Percentiles rank a stretch among this genome's conserved stretches.
phyloP scores from a whole-genome alignment of 129 eudicot species.

The Smallanthus sonchifolius region DNA sequence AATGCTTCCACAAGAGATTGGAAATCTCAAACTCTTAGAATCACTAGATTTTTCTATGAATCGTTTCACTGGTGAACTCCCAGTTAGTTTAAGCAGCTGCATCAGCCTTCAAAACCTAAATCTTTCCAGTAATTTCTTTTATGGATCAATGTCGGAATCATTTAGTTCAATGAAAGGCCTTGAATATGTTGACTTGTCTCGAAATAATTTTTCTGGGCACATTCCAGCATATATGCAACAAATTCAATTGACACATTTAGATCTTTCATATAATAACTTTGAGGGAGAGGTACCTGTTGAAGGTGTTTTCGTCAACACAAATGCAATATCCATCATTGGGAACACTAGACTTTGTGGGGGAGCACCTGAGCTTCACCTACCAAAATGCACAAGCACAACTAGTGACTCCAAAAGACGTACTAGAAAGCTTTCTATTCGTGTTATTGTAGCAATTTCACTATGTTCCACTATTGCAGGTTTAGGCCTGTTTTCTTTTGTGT shows the following conservation, averaged over 20 bases:
- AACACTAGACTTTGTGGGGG: conserved; percentile 29
- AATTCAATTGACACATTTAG: not conserved
- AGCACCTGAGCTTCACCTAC: conserved; percentile 1
- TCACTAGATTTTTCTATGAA: conserved; percentile 13
- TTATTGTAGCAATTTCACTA: conserved; percentile 9
- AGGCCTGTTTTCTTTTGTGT: not conserved
- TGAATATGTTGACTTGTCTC: conserved; percentile 8
- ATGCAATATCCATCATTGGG: conserved; percentile 20
- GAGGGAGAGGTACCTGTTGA: conserved; percentile 22
- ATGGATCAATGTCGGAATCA: conserved; percentile 9
- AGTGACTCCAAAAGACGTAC: not conserved
- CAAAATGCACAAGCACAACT: conserved; percentile 11
- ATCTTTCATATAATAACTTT: conserved; percentile 24
- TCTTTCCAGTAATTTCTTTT: conserved; percentile 13
- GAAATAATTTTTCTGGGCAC: conserved; percentile 20
- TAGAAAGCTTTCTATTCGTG: not conserved
- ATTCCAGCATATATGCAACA: conserved; percentile 15
- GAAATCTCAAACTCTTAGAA: not conserved
- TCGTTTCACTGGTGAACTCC: conserved; percentile 10
- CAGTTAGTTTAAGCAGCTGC: too few relatives aligned
- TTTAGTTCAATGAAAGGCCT: conserved; percentile 14
- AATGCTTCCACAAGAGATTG: too few relatives aligned
- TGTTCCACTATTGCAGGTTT: not conserved
- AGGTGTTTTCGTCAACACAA: conserved; percentile 13
- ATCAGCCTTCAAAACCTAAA: not conserved